Conservation (phyloP, 805 yeast genomes). For the Nakazawaea populi region DNA sequence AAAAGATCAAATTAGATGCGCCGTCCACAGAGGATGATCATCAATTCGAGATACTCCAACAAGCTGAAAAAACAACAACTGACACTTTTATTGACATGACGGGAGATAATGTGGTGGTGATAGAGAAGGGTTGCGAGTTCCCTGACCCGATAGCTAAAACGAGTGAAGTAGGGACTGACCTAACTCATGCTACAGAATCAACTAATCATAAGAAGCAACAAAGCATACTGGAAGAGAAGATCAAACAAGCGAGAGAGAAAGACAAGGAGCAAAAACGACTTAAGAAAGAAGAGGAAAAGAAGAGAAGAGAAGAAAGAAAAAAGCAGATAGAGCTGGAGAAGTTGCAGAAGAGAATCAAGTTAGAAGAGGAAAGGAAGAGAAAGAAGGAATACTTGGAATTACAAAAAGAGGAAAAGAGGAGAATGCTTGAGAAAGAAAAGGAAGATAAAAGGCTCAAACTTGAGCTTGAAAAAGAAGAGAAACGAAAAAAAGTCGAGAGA, state of each 20-base stretch:
- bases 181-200: background rate
- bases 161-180: too few relatives aligned
- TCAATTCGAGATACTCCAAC: too few relatives aligned
- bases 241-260: slow-evolving; percentile 21
- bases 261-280: slow-evolving; percentile 24
- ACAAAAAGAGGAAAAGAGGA: slow-evolving; percentile 16
- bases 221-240: background rate
- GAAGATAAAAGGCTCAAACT: slow-evolving; percentile 23
- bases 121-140: too few relatives aligned
- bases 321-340: slow-evolving; percentile 17
- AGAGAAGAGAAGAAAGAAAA: slow-evolving; percentile 15
- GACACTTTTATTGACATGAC: too few relatives aligned
- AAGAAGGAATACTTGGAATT: slow-evolving; percentile 21
- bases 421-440: slow-evolving; percentile 19
- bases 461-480: slow-evolving; percentile 22
- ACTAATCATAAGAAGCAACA: slow-evolving; percentile 3
- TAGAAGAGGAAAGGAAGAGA: slow-evolving; percentile 20
- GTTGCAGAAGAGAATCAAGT: slow-evolving; percentile 16
- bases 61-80: too few relatives aligned
- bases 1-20: too few relatives aligned
- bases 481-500: slow-evolving; percentile 28
- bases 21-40: too few relatives aligned
- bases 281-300: slow-evolving; percentile 27
- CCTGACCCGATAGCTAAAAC: too few relatives aligned
- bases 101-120: too few relatives aligned